Evolutionary conservation across 106 monocot species (phyloP), one percentile per base, ranked within the genome.

Genomic region (Dioscorea zingiberensis): DNA sequence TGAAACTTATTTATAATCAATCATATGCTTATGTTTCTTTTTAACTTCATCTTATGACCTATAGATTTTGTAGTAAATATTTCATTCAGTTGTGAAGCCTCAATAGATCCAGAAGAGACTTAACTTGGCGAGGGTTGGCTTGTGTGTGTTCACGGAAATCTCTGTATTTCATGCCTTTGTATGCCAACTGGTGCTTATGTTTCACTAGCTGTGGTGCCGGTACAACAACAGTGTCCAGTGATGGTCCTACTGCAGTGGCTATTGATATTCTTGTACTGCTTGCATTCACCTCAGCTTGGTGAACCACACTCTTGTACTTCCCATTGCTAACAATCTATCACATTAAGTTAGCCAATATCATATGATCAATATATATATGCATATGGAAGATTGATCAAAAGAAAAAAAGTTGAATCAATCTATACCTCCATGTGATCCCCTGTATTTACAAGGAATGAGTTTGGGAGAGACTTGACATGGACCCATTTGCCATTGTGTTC

Each of bases 351-450:
- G 46, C 46, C 13, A 13, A 47, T 47, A 47, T 7, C 7, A 47
- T 8, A 47, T 7, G 46, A 13, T 47, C 13, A 13, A 47, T 47
- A 47, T 47, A 47, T 47, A 16, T 49, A 49, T 49, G 49, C 18
- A 13, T 49, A 49, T 49, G 49, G 2, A 16, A 49, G 18, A 16
- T 47, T 49, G 16, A 49, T 18, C 49, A 49, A 49, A 8, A 49
- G 2, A 49, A 3, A 7, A 49, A 18, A 49, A 49, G 49, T 49
- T 13, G 2, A 18, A 49, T 13, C 2, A 16, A 16, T 16, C 2
- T 2, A 23, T 78, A 86, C 91, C 87, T 91, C 91, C 76, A 81
- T 66, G 13, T 87, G 87, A 44, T 91, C 91, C 11, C 87, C 91
- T 91, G 76, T 30, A 7, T 30, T 30, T 2, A 30, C 30, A 7